These are phyloP conservation scores for Cyclostephanos tholiformis DNA, from an alignment of 108 stramenopile genomes.

Conservation along the genomic window DNA sequence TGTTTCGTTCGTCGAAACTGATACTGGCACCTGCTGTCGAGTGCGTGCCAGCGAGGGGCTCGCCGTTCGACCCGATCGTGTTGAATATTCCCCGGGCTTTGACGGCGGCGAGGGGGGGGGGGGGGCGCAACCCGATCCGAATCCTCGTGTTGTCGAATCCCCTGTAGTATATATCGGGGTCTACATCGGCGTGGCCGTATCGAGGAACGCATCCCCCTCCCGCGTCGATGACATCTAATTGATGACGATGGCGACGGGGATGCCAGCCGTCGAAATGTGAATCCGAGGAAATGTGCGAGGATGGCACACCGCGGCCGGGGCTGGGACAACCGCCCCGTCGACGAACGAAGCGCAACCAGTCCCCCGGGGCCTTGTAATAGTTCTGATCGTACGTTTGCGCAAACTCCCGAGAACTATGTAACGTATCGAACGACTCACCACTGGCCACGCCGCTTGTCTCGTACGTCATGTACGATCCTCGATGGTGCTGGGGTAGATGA, in stretches of 20 bases:
- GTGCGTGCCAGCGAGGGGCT: background rate
- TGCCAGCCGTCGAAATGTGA: background rate
- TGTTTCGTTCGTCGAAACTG: background rate
- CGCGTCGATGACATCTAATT: background rate
- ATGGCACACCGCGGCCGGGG: background rate
- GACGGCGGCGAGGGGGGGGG: background rate
- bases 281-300: background rate
- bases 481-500: background rate
- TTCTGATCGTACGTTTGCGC: slow-evolving; percentile 22
- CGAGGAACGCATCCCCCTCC: background rate
- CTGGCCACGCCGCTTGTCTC: no score
- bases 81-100: background rate
- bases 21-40: background rate
- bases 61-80: background rate
- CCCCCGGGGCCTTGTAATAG: slow-evolving; percentile 20
- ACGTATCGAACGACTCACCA: no score
- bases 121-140: slow-evolving; percentile 16
- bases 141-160: slow-evolving; percentile 44
- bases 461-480: background rate
- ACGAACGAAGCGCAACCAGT: slow-evolving; percentile 36
- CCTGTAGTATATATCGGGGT: slow-evolving; percentile 30
- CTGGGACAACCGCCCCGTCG: background rate
- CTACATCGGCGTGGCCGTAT: background rate
- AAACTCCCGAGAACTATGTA: background rate
- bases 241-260: background rate